Evolutionary conservation across 2,329 filamentous ascomycete genomes (phyloP).

Genomic region (Hymenoscyphus occultus): DNA sequence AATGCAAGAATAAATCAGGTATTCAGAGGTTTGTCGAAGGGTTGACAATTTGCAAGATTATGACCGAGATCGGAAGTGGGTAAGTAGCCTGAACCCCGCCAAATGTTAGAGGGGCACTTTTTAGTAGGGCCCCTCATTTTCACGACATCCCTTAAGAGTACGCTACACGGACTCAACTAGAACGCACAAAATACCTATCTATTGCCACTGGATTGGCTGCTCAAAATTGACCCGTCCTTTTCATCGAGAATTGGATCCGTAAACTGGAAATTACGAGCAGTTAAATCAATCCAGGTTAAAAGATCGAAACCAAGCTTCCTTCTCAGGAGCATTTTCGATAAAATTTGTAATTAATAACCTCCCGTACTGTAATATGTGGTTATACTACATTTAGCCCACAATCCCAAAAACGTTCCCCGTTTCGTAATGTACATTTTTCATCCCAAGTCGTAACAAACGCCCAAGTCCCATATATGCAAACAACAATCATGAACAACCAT

Average conservation of each 20-base stretch:
- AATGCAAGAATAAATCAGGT: not conserved
- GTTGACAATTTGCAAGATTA: not conserved
- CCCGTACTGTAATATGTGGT: not conserved
- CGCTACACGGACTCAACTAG: not conserved
- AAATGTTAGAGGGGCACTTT: not conserved
- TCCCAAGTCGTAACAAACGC: conserved; percentile 6
- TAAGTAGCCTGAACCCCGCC: not conserved
- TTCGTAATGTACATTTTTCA: conserved; percentile 6
- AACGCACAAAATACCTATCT: not conserved
- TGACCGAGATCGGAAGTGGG: conserved; percentile 5
- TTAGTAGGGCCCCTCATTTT: not conserved
- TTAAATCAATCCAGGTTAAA: not conserved
- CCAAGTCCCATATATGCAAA: conserved; percentile 1
- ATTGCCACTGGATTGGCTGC: not conserved
- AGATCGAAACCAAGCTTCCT: not conserved
- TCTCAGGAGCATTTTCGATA: not conserved
- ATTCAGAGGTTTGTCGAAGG: not conserved
- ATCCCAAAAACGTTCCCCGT: not conserved
- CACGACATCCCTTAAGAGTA: not conserved
- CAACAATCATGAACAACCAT: conserved; percentile 1
- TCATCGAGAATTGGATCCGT: not conserved
- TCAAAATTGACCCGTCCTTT: not conserved
- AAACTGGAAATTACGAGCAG: not conserved
- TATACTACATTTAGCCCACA: not conserved
- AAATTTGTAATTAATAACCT: not conserved